phyloP scores from a whole-genome alignment of 2,329 filamentous ascomycete species.

The Penicillium sp. region DNA sequence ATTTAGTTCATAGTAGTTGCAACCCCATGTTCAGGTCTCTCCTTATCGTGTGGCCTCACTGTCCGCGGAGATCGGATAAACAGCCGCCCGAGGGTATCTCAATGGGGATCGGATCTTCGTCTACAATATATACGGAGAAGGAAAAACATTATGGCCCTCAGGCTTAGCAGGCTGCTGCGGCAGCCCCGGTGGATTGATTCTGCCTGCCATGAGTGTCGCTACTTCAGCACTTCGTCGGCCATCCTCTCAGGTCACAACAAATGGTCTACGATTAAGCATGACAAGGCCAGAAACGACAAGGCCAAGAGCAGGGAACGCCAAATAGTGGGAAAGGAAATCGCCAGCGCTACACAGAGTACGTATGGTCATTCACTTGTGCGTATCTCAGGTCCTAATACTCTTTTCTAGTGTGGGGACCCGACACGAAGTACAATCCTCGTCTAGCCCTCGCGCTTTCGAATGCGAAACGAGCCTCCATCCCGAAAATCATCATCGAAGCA shows the following conservation, averaged over 20 bases:
- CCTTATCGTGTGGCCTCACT: constrained; percentile 26
- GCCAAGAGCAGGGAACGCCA: constrained; percentile 70
- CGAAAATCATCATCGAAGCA: constrained; percentile 77
- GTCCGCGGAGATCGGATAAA: constrained; percentile 33
- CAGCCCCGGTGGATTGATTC: constrained; percentile 9
- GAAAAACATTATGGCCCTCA: constrained; percentile 25
- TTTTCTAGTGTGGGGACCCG: constrained; percentile 66
- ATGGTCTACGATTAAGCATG: constrained; percentile 95
- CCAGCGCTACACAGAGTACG: constrained; percentile 70
- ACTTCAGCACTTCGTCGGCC: constrained; percentile 47
- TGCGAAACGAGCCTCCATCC: constrained; percentile 82
- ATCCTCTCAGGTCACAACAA: constrained; percentile 73
- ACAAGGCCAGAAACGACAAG: constrained; percentile 80
- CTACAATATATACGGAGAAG: constrained; percentile 1
- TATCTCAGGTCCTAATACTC: constrained; percentile 11
- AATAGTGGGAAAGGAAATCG: constrained; percentile 68
- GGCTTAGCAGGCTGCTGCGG: constrained; percentile 21
- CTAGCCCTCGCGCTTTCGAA: constrained; percentile 68
- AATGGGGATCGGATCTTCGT: neutral
- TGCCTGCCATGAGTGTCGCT: constrained; percentile 37
- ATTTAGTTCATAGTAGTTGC: constrained; percentile 5
- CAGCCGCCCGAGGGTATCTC: constrained; percentile 14
- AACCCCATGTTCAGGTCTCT: constrained; percentile 12
- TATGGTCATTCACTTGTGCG: constrained; percentile 5
- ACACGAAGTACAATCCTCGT: constrained; percentile 70